These are phyloP conservation scores for Aureobasidium leucospermi DNA, from an alignment of 2,329 filamentous ascomycete genomes.

Conservation along the genomic window DNA sequence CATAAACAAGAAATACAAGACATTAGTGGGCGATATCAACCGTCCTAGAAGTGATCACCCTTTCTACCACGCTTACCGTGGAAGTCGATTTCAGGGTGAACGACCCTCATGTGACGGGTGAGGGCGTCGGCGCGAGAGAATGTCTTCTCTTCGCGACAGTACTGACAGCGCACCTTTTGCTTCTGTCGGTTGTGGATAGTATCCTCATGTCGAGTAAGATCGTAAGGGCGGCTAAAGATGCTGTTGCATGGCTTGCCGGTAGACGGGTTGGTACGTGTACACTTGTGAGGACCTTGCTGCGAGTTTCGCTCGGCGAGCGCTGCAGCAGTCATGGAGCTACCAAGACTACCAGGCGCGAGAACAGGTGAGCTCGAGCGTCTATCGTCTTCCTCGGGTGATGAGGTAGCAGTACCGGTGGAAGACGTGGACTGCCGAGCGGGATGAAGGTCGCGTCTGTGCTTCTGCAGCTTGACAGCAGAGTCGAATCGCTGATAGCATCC, in stretches of 20 bases:
- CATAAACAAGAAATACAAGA: neutral
- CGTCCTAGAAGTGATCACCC: constrained; percentile 8
- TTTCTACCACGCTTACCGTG: constrained; percentile 53
- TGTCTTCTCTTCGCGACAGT: constrained; percentile 94
- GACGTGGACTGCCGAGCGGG: constrained; percentile 48
- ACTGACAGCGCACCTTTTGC: constrained; percentile 84
- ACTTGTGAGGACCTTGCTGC: constrained; percentile 88
- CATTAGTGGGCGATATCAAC: neutral
- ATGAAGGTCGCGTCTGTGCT: constrained; percentile 92
- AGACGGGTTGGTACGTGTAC: constrained; percentile 86
- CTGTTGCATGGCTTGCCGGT: constrained; percentile 94
- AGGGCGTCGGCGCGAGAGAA: constrained; percentile 94
- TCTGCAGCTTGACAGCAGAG: constrained; percentile 76
- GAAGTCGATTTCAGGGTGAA: constrained; percentile 81
- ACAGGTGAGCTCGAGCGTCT: constrained; percentile 24
- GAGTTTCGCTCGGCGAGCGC: constrained; percentile 61
- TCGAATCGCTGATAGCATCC: constrained; percentile 85
- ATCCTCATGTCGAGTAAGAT: constrained; percentile 91
- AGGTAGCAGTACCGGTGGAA: constrained; percentile 26
- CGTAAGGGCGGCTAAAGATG: constrained; percentile 90
- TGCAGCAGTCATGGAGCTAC: constrained; percentile 44
- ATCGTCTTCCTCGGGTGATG: constrained; percentile 25
- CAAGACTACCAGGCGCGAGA: constrained; percentile 18
- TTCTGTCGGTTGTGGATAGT: constrained; percentile 95
- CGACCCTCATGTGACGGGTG: constrained; percentile 88